Evolutionary conservation across 2,329 filamentous ascomycete genomes (phyloP).

Genomic region (Dissoconium aciculare): DNA sequence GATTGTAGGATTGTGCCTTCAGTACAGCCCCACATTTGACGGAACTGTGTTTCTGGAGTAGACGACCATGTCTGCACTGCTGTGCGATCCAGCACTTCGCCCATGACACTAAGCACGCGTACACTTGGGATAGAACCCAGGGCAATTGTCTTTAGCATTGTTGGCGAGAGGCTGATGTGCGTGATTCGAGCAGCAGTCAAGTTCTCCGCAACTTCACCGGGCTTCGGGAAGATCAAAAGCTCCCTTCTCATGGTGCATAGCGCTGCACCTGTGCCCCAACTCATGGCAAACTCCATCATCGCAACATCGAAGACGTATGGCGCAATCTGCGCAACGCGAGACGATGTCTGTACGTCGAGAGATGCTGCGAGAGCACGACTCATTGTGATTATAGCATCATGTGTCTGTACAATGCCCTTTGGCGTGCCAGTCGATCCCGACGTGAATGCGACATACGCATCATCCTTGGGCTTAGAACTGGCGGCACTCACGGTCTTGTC

Average conservation of each 20-base stretch:
- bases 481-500: background rate
- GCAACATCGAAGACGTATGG: constrained; percentile 4
- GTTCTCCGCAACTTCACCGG: constrained; percentile 1
- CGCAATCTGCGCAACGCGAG: constrained; percentile 2
- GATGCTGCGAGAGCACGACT: constrained; percentile 1
- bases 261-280: constrained; percentile 1
- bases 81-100: background rate
- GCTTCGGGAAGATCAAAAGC: background rate
- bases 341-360: background rate
- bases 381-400: constrained; percentile 2
- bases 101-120: constrained; percentile 2
- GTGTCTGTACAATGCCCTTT: constrained; percentile 5
- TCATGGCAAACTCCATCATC: constrained; percentile 5
- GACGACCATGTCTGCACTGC: constrained; percentile 1
- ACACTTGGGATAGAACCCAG: background rate
- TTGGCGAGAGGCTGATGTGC: constrained; percentile 2
- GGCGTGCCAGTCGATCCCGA: constrained; percentile 6
- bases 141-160: constrained; percentile 1
- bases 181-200: constrained; percentile 1
- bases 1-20: constrained; percentile 3
- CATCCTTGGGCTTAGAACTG: background rate
- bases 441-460: constrained; percentile 5
- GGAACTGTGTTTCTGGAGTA: background rate
- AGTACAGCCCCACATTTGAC: constrained; percentile 3
- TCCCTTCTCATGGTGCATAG: constrained; percentile 2